Base-by-base conservation (phyloP, 768 basidiomycete genomes). In the Trametes maxima region DNA sequence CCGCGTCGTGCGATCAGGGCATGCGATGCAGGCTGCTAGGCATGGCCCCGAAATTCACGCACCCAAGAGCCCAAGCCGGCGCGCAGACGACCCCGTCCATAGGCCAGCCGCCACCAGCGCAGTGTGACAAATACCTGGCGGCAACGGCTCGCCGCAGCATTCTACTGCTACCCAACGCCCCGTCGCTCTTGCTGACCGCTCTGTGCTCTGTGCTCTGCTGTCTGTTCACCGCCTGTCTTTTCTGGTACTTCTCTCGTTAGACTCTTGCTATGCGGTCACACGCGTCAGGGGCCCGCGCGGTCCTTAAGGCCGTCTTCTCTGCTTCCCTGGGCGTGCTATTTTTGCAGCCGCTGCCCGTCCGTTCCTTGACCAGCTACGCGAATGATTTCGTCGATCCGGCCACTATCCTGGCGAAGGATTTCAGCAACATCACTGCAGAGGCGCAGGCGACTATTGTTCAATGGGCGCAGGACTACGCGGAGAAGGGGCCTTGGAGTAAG, bases 301-400 rank as follows among this genome's bases (percentile, higher is more conserved):
- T 44, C 48, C 49, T 62, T 17, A 46, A 48, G 33, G 60, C 57
- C 12, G 48, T n/a, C 24, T 44, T 55, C 48, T 21, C 54, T 33
- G 40, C 53, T 46, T 50, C 49, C 19, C 22, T 66, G 51, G 57
- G 56, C 28, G 54, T 39, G 61, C 61, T 57, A 11, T 42, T 54
- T 42, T 22, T 25, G 40, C 46, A 54, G 17, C 40, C 52, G n/a
- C 50, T 57, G 24, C 47, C 63, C 45, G 67, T 60, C 49, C 68
- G 47, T 46, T 59, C 75, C 14, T 72, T 75, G 37, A 77, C 73
- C 0, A 77, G 76, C 60, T 85, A 85, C 63, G 78, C 81, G 3
- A 84, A 85, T 63, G 81, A 82, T 52, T 87, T 85, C 60, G 75
- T 85, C 37, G 77, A 84, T 59, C 85, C 85, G 0, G 70, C 76